Evolutionary conservation across 306 rosid genomes (phyloP), one percentile per base, ranked within the genome.

Genomic region (Cercis canadensis): DNA sequence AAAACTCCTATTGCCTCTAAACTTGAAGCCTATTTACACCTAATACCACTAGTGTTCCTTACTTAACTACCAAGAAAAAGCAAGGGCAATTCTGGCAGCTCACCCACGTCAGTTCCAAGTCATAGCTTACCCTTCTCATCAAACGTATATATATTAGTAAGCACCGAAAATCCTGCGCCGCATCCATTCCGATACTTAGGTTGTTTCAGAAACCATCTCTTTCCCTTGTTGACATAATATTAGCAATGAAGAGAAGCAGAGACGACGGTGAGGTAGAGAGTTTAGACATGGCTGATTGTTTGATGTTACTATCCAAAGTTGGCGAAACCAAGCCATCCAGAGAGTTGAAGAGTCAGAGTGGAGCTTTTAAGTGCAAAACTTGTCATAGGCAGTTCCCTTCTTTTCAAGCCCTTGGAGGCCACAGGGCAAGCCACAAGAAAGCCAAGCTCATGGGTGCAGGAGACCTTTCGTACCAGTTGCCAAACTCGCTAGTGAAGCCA

Each of bases 381-480:
- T 89, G 96, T 53, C 63, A 75, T 54, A 79, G 81, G 15, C 62
- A 72, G 15, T 93, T 93, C 51, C 33, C 85, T 6, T 83, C 96
- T 36, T 90, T 88, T 62, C 98, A 93, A 57, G 98, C 98, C 4
- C 82, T 93, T 12, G 98, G 98, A 4, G 98, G 97, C 1, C 98
- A 92, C 75, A 66, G 98, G 16, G 92, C 98, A 3, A 87, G 92
- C 70, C 98, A 90, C 75, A 89, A 86, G 74, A 92, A 87, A 41
- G 83, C 84, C 0, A 90, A 80, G 70, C 75, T 82, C 0, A 74
- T 56, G 70, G 31, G 63, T 15, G 29, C 52, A 17, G 81, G 7
- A 37, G 10, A 61, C 21, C 69, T 29, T 4, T 21, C 33, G 0
- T 54, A 72, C 11, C 62, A 34, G 3, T 34, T 45, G 7, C 61